phyloP scores from a whole-genome alignment of 2,329 filamentous ascomycete genomes.

The Aspergillus sp. region DNA sequence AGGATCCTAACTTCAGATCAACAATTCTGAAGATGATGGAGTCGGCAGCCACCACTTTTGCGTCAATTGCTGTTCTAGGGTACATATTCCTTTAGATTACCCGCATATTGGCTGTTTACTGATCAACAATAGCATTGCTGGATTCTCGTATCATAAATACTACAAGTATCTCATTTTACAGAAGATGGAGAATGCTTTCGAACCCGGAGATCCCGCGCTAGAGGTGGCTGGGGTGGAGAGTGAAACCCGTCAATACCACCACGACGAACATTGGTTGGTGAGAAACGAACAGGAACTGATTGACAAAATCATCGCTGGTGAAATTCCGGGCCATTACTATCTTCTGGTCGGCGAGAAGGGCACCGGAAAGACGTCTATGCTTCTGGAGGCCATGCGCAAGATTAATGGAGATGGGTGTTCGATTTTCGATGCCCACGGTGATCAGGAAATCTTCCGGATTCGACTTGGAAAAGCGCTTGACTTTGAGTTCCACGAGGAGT shows the following conservation, averaged over 20 bases:
- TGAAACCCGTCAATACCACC: constrained; percentile 37
- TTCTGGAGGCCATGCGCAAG: constrained; percentile 92
- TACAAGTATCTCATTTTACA: constrained; percentile 90
- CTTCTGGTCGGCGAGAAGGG: constrained; percentile 93
- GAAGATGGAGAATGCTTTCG: constrained; percentile 91
- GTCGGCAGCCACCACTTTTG: constrained; percentile 71
- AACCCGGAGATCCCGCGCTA: constrained; percentile 85
- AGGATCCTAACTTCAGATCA: constrained; percentile 34
- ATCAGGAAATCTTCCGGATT: constrained; percentile 92
- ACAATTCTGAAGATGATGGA: constrained; percentile 66
- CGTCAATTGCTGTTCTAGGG: constrained; percentile 71
- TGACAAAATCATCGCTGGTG: constrained; percentile 77
- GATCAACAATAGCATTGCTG: constrained; percentile 51
- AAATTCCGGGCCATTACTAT: constrained; percentile 78
- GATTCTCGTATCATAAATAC: constrained; percentile 74
- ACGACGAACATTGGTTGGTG: constrained; percentile 71
- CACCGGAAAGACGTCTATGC: constrained; percentile 94
- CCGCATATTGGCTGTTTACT: constrained; percentile 11
- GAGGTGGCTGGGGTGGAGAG: constrained; percentile 65
- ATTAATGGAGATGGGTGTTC: constrained; percentile 83
- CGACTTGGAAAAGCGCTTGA: constrained; percentile 90
- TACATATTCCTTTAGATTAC: constrained; percentile 25
- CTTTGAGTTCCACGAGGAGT: constrained; percentile 97
- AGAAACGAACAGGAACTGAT: constrained; percentile 80
- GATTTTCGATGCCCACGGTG: constrained; percentile 95